Evolutionary conservation across 805 yeast species (phyloP).

Genomic region (Candida boleticola): DNA sequence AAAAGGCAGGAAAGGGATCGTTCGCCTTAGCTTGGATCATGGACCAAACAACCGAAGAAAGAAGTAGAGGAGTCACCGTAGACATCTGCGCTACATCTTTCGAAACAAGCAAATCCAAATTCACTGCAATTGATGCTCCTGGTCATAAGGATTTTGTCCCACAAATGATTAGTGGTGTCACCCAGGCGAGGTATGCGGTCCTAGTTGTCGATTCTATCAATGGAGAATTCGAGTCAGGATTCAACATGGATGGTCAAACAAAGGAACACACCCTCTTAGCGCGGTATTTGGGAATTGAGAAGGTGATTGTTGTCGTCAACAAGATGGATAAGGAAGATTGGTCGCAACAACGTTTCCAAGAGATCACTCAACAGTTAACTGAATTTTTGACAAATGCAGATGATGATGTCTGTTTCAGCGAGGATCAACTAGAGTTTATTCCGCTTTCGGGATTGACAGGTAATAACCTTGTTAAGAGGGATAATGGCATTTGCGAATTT

Average conservation of each 20-base stretch:
- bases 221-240: constrained; percentile 72
- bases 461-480: constrained; percentile 54
- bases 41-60: constrained; percentile 78
- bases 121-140: constrained; percentile 80
- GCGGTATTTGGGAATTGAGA: constrained; percentile 61
- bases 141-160: constrained; percentile 84
- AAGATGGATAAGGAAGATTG: constrained; percentile 67
- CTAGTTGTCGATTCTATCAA: constrained; percentile 65
- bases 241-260: constrained; percentile 67
- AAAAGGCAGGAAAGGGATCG: constrained; percentile 67
- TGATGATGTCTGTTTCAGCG: constrained; percentile 49
- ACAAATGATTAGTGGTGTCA: constrained; percentile 79
- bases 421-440: constrained; percentile 46
- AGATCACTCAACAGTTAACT: constrained; percentile 47
- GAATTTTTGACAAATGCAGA: constrained; percentile 44
- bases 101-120: constrained; percentile 52
- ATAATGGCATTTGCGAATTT: constrained; percentile 26
- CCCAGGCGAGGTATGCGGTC: constrained; percentile 75
- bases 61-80: constrained; percentile 74
- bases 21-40: constrained; percentile 84
- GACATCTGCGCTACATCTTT: constrained; percentile 71
- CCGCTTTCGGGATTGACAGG: constrained; percentile 75
- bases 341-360: constrained; percentile 50
- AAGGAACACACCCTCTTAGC: constrained; percentile 75
- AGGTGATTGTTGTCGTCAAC: constrained; percentile 61